These are phyloP conservation scores for Rachicladosporium sp. DNA, from an alignment of 2,329 filamentous ascomycete genomes.

Conservation along the genomic window DNA sequence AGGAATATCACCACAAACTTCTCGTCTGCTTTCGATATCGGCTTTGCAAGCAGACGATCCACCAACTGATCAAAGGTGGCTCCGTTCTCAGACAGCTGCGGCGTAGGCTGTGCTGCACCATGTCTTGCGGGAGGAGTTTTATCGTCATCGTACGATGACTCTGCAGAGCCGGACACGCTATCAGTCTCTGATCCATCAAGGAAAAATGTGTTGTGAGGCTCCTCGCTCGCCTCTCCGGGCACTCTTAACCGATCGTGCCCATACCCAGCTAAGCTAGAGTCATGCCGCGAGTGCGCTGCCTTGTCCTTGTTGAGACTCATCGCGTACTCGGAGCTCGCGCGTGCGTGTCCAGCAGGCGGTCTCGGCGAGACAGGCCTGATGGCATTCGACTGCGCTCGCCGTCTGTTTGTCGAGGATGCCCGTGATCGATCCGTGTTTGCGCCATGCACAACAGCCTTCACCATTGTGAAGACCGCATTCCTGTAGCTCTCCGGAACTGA, in stretches of 20 bases:
- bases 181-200: conserved; percentile 56
- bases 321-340: conserved; percentile 36
- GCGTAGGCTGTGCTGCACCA: conserved; percentile 7
- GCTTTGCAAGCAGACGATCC: conserved; percentile 70
- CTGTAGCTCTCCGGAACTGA: conserved; percentile 60
- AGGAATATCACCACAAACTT: conserved; percentile 86
- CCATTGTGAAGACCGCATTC: conserved; percentile 61
- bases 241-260: conserved; percentile 17
- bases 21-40: conserved; percentile 72
- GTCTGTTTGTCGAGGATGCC: conserved; percentile 23
- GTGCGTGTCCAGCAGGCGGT: conserved; percentile 30
- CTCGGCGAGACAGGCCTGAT: conserved; percentile 29
- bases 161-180: conserved; percentile 49
- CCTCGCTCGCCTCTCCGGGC: conserved; percentile 31
- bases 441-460: conserved; percentile 46
- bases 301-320: conserved; percentile 15
- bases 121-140: conserved; percentile 20
- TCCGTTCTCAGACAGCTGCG: conserved; percentile 39
- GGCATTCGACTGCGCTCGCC: conserved; percentile 34
- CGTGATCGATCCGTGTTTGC: conserved; percentile 8
- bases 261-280: conserved; percentile 20
- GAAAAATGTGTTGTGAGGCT: conserved; percentile 44
- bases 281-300: conserved; percentile 18
- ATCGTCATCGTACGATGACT: conserved; percentile 54
- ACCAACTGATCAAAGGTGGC: conserved; percentile 48